Evolutionary conservation across 495 filamentous ascomycete species (phyloP).

Genomic region (Venustampulla echinocandica): DNA sequence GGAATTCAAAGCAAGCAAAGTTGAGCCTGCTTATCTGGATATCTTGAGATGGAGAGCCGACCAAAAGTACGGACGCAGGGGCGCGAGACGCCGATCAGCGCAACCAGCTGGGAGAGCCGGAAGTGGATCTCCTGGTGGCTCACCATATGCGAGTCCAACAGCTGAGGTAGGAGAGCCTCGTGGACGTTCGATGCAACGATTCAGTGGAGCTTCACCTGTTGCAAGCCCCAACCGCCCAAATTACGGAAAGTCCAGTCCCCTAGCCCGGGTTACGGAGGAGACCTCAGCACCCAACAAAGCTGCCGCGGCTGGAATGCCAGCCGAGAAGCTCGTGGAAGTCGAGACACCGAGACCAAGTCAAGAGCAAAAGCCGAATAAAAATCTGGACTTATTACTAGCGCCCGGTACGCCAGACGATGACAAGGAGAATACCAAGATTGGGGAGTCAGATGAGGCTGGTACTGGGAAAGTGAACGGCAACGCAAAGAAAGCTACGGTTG

Average conservation of each 20-base stretch:
- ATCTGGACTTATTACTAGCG: conserved; percentile 17
- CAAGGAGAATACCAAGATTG: conserved; percentile 20
- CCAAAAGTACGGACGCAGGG: conserved; percentile 78
- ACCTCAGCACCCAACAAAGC: conserved; percentile 20
- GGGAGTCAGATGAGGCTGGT: conserved; percentile 21
- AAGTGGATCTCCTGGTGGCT: conserved; percentile 30
- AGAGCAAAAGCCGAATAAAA: conserved; percentile 27
- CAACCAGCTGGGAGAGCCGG: conserved; percentile 24
- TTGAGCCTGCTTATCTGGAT: conserved; percentile 91
- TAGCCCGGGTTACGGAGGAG: conserved; percentile 47
- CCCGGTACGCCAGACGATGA: conserved; percentile 24
- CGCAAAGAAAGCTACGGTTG: conserved; percentile 28
- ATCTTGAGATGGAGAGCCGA: conserved; percentile 91
- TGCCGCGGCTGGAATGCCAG: conserved; percentile 17
- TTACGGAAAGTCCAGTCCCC: conserved; percentile 41
- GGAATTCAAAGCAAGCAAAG: conserved; percentile 78
- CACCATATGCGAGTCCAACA: conserved; percentile 44
- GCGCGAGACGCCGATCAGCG: conserved; percentile 24
- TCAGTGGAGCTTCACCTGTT: conserved; percentile 41
- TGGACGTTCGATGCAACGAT: conserved; percentile 46
- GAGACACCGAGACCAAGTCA: conserved; percentile 42
- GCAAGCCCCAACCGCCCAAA: conserved; percentile 44
- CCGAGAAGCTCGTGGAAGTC: conserved; percentile 39
- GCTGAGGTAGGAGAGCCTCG: conserved; percentile 37
- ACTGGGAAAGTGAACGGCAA: conserved; percentile 17